Base-by-base conservation (phyloP, 768 basidiomycete species). In the Hebeloma cylindrosporum region DNA sequence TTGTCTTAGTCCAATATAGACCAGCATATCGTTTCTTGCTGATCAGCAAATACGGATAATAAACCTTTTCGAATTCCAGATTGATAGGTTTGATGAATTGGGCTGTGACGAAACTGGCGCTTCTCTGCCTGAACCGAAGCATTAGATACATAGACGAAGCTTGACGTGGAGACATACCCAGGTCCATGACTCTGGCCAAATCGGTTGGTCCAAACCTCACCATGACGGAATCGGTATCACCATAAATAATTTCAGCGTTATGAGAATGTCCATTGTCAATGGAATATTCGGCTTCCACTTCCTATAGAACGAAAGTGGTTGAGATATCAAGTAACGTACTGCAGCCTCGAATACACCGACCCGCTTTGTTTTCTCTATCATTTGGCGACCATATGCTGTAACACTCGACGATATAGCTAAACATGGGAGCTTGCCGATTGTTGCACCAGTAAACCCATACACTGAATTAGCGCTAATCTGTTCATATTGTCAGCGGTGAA, bases 181-280 rank as follows among this genome's bases (percentile, higher is more conserved):
- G 71, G 25, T 80, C 75, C 96, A 99, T 99, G 39, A 95, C 93
- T 5, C 75, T 77, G 30, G 77, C 73, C 22, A 99, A 71, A 57
- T 99, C 93, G 3, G 77, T 82, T 32, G 91, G 91, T 4, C 96
- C 96, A 50, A 99, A 99, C 54, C 81, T 85, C 36, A 98, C 89
- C 96, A 98, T 99, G 60, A 99, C 94, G 0, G 96, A 99, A 70
- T 99, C 96, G 2, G 96, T 98, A 64, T 99, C 96, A 53, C 96
- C 96, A 53, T 99, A 99, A 52, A 99, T 91, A 60, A 99, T 90
- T 58, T 91, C 82, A 2, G 96, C 94, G 49, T 96, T 83, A 59
- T 94, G 80, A 14, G 78, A 64, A 58, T 87, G 84, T 0, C 93
- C 93, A 57, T 97, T 96, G 9, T 81, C 83, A 9, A 86, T 73